Base-by-base conservation (phyloP, 768 basidiomycete species). In the Boletus subcaerulescens region DNA sequence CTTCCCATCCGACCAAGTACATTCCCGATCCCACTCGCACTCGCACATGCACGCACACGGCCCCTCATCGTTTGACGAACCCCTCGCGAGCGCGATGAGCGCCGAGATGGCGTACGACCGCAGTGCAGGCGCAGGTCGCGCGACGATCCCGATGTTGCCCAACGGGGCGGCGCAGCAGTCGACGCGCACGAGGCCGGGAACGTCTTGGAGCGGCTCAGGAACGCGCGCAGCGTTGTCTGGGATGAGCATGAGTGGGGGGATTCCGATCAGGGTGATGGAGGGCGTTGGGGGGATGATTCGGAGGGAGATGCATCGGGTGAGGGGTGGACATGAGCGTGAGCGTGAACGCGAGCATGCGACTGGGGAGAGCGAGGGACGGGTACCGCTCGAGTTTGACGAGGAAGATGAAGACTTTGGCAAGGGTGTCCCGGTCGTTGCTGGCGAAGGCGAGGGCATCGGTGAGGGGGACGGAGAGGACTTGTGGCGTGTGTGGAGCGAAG, bases 141-240 rank as follows among this genome's bases (percentile, higher is more conserved):
- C 35, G 26, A 52, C 33, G 45, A 77, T 93, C 2, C 93, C 93
- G 0, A 90, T 91, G 83, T 77, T 87, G 36, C 92, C 91, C 0
- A 94, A 94, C 59, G 91, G 90, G 17, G 65, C 67, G 1, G 63
- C 70, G 5, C 64, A 56, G 24, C 64, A 66, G 43, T 48, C 52
- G 1, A 41, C 14, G 1, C 44, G 59, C 0, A 22, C 44, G 24
- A 45, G 45, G 41, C 31, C 52, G 26, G 55, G 56, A 22, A 18
- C 52, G 15, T 57, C 62, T 11, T 64, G 62, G 62, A 36, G 62
- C 3, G 35, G 56, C 3, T 46, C 63, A 10, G 47, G 60, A 29
- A 56, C 60, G 26, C 60, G 63, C 8, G 45, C 43, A 3, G 57
- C 57, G n/a, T 22, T 63, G 8, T 63, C 63, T 29, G 57, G 60